Evolutionary conservation across 1,284 basidiomycete species (phyloP), one percentile per base, ranked within the genome.

Genomic region (Cryptococcus neoformans): DNA sequence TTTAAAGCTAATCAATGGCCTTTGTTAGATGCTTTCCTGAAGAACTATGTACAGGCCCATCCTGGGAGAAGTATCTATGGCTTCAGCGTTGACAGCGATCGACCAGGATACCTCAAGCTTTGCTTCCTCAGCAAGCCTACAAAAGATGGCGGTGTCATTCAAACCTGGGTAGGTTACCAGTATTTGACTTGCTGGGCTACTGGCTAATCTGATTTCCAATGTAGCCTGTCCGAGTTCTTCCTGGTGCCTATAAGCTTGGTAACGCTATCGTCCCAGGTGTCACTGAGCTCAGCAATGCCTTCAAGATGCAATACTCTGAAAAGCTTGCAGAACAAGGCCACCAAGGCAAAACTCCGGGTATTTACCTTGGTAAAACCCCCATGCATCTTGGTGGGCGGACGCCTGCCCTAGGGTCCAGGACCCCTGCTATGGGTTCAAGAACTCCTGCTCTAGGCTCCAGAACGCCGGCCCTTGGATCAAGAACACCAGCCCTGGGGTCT

Each of bases 11-110:
- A 21, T 39, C 11, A 46, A 5, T 9, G 16, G 21, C 21, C 21
- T 21, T 14, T 35, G 35, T 35, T 71, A 94, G 92, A 94, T 71
- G 78, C 89, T n/a, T 93, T 86, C 77, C 77, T 97, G 65, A 90
- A 89, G 72, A 93, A 91, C 69, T 93, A 87, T 65, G 85, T 95
- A 21, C 88, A 88, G 52, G 94, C 94, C 39, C 95, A 98, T 74
- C 94, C 94, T 5, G 88, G 88, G 12, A 89, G 90, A 76, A 94
- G 92, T 69, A 91, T 92, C 73, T 99, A 99, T 68, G 96, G 92
- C 8, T 99, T 99, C 75, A 89, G 89, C 6, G 81, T 99, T 59
- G 96, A 99, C 73, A 84, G 87, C 58, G 88, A 89, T 66, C 85
- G 85, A 54, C 92, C 96, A 0, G 96, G 96, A 0, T 92, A 95